phyloP scores from a whole-genome alignment of 2,329 filamentous ascomycete genomes.

The Dactylellina haptotyla region DNA sequence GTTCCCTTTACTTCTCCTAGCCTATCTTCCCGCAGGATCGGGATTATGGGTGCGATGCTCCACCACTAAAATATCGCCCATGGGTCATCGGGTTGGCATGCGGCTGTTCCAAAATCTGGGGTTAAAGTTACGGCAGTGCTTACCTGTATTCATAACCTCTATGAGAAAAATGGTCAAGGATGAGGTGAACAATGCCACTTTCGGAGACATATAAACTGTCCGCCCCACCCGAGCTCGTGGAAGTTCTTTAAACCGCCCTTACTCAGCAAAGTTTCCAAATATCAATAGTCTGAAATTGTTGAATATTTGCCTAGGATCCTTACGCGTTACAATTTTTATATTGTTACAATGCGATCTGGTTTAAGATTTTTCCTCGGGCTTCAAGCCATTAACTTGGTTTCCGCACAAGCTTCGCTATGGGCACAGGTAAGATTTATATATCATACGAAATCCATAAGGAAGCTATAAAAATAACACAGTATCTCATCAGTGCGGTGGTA shows the following conservation, averaged over 20 bases:
- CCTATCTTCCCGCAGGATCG: not conserved
- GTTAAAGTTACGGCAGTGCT: too few relatives aligned
- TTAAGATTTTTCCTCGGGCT: not conserved
- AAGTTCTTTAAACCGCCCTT: too few relatives aligned
- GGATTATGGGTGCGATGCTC: slow-evolving; percentile 20
- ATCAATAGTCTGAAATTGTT: not conserved
- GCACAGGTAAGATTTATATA: slow-evolving; percentile 17
- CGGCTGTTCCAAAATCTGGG: not conserved
- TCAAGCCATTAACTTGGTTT: not conserved
- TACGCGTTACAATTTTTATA: not conserved
- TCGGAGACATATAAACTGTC: too few relatives aligned
- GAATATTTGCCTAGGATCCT: not conserved
- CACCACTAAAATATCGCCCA: not conserved
- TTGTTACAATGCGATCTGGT: slow-evolving; percentile 3
- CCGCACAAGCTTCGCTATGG: slow-evolving; percentile 25
- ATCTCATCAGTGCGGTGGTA: slow-evolving; percentile 23
- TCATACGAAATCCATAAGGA: not conserved
- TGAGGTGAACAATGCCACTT: too few relatives aligned
- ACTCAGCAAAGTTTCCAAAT: too few relatives aligned
- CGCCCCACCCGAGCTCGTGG: too few relatives aligned
- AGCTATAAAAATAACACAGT: not conserved
- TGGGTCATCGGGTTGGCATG: not conserved
- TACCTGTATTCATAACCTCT: too few relatives aligned
- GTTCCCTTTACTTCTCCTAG: not conserved
- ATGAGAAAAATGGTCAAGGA: too few relatives aligned